Base-by-base conservation (phyloP, 2,329 filamentous ascomycete species). In the Alternaria triticina region DNA sequence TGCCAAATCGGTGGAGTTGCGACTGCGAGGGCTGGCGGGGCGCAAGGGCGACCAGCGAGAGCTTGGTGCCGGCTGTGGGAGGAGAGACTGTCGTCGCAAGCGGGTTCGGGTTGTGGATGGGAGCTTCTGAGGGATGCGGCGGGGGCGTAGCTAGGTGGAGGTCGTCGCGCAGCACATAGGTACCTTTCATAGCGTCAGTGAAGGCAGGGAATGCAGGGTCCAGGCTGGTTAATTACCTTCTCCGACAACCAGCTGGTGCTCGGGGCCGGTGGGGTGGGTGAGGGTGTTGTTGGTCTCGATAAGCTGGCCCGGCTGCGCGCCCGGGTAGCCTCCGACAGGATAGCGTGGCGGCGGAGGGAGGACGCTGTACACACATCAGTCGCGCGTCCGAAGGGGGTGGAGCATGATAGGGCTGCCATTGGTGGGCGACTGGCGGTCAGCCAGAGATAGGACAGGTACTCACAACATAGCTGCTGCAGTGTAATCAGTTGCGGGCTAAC, bases 221-320 rank as follows among this genome's bases (percentile, higher is more conserved):
- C n/a, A 36, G 36, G 52, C 43, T 13, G 64, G 15, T 55, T 44
- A 56, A 51, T 72, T 82, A 92, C 94, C 96, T 89, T 99, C 96
- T 80, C 95, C 96, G 51, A 95, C 94, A 46, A 97, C 89, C 70
- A 99, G 90, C 78, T 96, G 92, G 81, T 93, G 93, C 73, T 97
- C 94, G 23, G 92, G 88, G 6, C 92, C 92, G 36, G 89, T 89
- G 23, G 93, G 95, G 73, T 92, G 91, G 61, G 88, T 89, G 65
- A 99, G 84, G 43, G 89, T 91, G 78, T 98, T 99, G 81, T 96
- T 97, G 57, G 95, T 97, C 86, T 99, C 96, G 75, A 97, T 91
- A 80, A 97, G 88, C 40, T 91, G 90, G 40, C 89, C 89, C 74
- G 89, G 88, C 58, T 90, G 86, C 68, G 88, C 88, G 71, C 90